Evolutionary conservation across 805 yeast genomes (phyloP), one percentile per base, ranked within the genome.

Genomic region (Komagataella mondaviorum): DNA sequence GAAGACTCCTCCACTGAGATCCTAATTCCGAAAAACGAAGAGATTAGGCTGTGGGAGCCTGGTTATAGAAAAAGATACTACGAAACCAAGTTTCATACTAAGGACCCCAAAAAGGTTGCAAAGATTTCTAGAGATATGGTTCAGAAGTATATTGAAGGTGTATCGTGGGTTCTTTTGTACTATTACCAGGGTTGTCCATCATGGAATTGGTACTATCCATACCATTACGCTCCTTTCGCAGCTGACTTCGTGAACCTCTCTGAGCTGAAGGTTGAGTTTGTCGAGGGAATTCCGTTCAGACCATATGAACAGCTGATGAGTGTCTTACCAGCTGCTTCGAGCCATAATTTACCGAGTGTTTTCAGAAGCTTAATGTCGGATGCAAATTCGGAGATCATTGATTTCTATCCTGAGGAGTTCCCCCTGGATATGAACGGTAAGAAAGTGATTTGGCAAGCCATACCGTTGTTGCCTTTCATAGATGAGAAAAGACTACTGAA

Each of bases 101-200:
- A 68, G 3, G 72, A 75, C 20, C 75, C 75, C 2, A 83, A 80
- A 48, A 78, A 74, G 49, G 75, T 85, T 47, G 71, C 74, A 1
- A 67, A 70, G 17, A 70, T 78, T 18, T 75, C 82, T 47, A 76
- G 73, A 55, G 71, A 75, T 47, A 81, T 93, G 60, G 88, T 83
- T 0, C 70, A 71, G 51, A 76, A 81, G 49, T 93, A 93, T 61
- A 76, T 93, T 51, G 96, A 91, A 65, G 99, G 99, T 55, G 85
- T 93, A 3, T 81, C 96, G n/a, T 93, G 99, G 99, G 96, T 84
- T 1, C 71, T 93, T 56, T 68, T 88, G 51, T 93, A 93, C 65
- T 93, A 93, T 68, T 91, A 88, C 65, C 98, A 93, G 66, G 98
- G 97, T 2, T 91, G 98, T 68, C 96, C 96, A 0, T 91, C 98